Evolutionary conservation across 768 basidiomycete species (phyloP).

Genomic region (Amanita subjunquillea): DNA sequence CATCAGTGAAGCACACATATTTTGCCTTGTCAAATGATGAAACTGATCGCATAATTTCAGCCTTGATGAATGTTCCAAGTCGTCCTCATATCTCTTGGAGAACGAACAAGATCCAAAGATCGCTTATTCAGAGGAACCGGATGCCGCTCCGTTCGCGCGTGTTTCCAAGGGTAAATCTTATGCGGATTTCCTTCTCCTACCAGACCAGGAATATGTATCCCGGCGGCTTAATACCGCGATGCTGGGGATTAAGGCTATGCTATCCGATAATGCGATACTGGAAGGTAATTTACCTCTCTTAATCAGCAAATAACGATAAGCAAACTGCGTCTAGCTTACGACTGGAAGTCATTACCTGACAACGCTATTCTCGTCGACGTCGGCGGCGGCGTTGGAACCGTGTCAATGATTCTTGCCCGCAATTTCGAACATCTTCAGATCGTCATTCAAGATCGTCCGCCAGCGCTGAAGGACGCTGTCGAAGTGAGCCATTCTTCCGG

Average conservation of each 20-base stretch:
- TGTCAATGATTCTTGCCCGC: constrained; percentile 13
- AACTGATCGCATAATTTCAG: constrained; percentile 7
- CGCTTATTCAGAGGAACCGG: constrained; percentile 11
- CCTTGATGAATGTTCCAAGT: constrained; percentile 14
- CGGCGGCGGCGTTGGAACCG: constrained; percentile 17
- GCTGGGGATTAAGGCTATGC: constrained; percentile 13
- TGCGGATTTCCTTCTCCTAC: constrained; percentile 11
- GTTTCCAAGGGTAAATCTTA: constrained; percentile 9
- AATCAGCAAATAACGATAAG: background rate
- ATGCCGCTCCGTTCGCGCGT: constrained; percentile 11
- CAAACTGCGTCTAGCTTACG: constrained; percentile 9
- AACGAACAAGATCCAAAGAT: constrained; percentile 13
- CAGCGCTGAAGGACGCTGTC: constrained; percentile 9
- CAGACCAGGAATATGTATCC: constrained; percentile 15
- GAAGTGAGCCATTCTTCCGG: background rate
- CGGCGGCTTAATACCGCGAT: constrained; percentile 18
- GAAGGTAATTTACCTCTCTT: constrained; percentile 8
- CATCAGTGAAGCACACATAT: constrained; percentile 10
- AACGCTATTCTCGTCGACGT: constrained; percentile 20
- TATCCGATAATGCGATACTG: constrained; percentile 11
- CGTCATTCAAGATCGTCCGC: constrained; percentile 15
- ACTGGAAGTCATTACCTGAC: constrained; percentile 15
- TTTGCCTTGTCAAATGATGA: background rate
- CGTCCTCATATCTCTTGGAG: constrained; percentile 16
- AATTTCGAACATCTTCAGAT: constrained; percentile 11